Evolutionary conservation across 148 eudicot species (phyloP).

Genomic region (Simmondsia chinensis): DNA sequence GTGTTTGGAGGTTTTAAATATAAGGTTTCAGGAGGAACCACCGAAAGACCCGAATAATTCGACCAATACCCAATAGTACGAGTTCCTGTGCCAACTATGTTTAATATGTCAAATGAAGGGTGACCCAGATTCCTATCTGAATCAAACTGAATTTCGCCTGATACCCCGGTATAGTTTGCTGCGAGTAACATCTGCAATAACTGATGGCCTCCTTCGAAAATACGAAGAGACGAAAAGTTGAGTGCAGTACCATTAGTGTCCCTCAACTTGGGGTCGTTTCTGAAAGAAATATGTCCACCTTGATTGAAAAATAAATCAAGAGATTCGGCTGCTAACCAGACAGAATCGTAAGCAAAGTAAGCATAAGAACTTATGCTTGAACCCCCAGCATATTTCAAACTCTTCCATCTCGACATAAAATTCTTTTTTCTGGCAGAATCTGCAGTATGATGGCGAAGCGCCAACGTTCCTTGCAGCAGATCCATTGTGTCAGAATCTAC

Average conservation of each 20-base stretch:
- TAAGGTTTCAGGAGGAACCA: constrained; percentile 17
- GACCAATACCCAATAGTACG: constrained; percentile 38
- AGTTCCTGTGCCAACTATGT: constrained; percentile 10
- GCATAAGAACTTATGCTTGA: constrained; percentile 15
- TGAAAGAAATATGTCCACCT: constrained; percentile 13
- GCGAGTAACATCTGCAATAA: constrained; percentile 12
- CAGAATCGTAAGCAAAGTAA: constrained; percentile 31
- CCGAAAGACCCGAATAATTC: constrained; percentile 29
- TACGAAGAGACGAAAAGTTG: constrained; percentile 12
- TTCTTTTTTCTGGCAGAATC: constrained; percentile 2
- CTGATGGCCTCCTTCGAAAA: constrained; percentile 19
- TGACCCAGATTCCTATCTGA: constrained; percentile 15
- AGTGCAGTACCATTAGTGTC: neutral
- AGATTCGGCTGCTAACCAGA: constrained; percentile 26
- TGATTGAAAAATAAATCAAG: constrained; percentile 18
- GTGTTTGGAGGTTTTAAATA: neutral
- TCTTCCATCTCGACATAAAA: constrained; percentile 18
- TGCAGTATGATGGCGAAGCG: constrained; percentile 22
- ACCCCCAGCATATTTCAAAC: constrained; percentile 10
- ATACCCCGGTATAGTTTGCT: constrained; percentile 20
- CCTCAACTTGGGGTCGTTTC: constrained; percentile 3
- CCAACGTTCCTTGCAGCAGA: constrained; percentile 23
- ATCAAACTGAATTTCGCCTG: constrained; percentile 21
- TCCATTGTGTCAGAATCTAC: constrained; percentile 2
- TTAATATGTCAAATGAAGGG: constrained; percentile 18